Percentiles rank a stretch among this genome's conserved stretches.
Evolutionary conservation across 1,139 yeast genomes (phyloP).

Genomic region (Kodamaea ohmeri): DNA sequence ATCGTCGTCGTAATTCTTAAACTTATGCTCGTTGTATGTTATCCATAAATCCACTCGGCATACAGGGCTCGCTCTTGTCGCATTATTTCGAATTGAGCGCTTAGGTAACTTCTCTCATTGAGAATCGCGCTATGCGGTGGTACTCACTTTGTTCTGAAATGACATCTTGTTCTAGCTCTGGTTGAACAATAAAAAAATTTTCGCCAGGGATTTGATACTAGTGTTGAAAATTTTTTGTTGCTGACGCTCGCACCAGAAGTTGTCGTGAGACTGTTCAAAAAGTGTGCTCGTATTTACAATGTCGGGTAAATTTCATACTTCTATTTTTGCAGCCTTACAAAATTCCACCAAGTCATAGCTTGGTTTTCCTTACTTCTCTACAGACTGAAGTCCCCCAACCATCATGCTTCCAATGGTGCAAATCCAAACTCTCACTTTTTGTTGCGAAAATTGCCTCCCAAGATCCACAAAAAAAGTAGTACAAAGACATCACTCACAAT

Average conservation of each 20-base stretch:
- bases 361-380: not conserved
- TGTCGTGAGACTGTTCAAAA: slow-evolving; percentile 5
- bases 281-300: slow-evolving; percentile 1
- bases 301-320: slow-evolving; percentile 5
- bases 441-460: not conserved
- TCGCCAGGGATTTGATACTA: slow-evolving; percentile 5
- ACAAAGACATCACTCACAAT: not conserved
- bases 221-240: slow-evolving; percentile 9
- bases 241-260: slow-evolving; percentile 7
- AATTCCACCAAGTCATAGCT: not conserved
- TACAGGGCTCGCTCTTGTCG: too few species aligned
- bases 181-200: slow-evolving; percentile 10
- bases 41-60: too few species aligned
- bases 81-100: too few species aligned
- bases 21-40: too few species aligned
- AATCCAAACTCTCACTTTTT: too few species aligned
- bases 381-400: too few species aligned
- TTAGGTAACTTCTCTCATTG: not conserved
- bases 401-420: too few species aligned
- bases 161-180: slow-evolving; percentile 31
- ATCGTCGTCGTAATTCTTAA: too few species aligned
- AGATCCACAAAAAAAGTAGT: not conserved
- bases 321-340: not conserved
- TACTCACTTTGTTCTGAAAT: slow-evolving; percentile 51
- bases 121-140: not conserved